Evolutionary conservation across 306 rosid genomes (phyloP), one percentile per base, ranked within the genome.

Genomic region (Macrotyloma uniflorum): DNA sequence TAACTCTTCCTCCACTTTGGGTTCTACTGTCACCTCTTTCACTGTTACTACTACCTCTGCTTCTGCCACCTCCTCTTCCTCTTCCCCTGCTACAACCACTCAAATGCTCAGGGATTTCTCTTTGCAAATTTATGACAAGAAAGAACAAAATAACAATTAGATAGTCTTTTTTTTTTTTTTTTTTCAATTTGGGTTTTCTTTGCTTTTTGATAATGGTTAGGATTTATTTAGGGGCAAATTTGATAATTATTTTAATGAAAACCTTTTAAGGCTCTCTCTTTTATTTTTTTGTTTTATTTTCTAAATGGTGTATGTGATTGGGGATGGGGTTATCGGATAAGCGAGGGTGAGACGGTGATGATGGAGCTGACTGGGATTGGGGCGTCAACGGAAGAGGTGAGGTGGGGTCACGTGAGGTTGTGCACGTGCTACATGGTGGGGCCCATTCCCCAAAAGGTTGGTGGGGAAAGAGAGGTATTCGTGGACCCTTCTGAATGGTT

Each of bases 21-120:
- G 86, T 10, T 86, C 82, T 18, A 63, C 68, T 76, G 74, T 79
- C 84, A 58, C 76, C 70, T 82, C 93, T 0, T 79, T 61, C 6
- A 76, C 70, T 18, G 50, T 54, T 69, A 78, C 80, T 67, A 78
- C 80, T 63, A 23, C 74, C 8, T 20, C 69, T 46, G 19, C 76
- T 35, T 36, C 69, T 36, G 42, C 82, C 32, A 5, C 43, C 12
- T 24, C 84, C 15, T 38, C 80, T 0, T 75, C 80, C 0, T 75
- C 84, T 0, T 53, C 74, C 10, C 7, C 75, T 35, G n/a, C 78
- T 1, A 58, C 79, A 0, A 16, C 83, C 1, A 72, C 91, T 16
- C 93, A 88, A 57, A 81, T 87, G 91, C 84, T 88, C 66, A 88
- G 89, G 77, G 97, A 90, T 74, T 93, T 90, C 67, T 87, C 96